Conservation (phyloP, 768 basidiomycete genomes). For the Lactarius vividus region DNA sequence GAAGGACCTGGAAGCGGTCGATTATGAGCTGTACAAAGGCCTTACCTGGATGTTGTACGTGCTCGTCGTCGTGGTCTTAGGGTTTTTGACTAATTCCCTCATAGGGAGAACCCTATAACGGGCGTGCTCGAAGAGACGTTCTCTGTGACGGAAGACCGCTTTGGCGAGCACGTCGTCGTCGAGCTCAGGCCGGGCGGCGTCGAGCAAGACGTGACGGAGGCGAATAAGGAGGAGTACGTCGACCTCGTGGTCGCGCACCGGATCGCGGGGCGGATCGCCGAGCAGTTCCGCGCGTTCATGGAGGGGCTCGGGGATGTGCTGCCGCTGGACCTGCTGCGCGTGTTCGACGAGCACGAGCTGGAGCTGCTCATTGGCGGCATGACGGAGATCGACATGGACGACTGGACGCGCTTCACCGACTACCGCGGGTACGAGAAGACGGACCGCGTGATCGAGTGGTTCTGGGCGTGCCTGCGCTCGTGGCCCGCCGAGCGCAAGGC, state of each 20-base stretch:
- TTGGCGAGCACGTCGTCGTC: constrained; percentile 66
- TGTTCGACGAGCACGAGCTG: constrained; percentile 89
- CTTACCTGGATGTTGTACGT: constrained; percentile 74
- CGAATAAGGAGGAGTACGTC: constrained; percentile 78
- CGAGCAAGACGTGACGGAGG: constrained; percentile 61
- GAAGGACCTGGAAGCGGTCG: constrained; percentile 66
- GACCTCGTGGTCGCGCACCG: constrained; percentile 78
- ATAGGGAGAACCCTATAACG: constrained; percentile 73
- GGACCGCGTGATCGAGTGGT: constrained; percentile 91
- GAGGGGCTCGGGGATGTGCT: constrained; percentile 82
- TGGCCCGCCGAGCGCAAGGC: constrained; percentile 92
- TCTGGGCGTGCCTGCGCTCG: constrained; percentile 88
- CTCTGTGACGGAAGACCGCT: constrained; percentile 67
- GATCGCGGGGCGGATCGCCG: constrained; percentile 75
- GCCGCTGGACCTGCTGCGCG: constrained; percentile 77
- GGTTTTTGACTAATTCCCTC: constrained; percentile 12
- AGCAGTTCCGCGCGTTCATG: constrained; percentile 85
- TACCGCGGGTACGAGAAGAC: constrained; percentile 86
- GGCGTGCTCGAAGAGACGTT: constrained; percentile 74
- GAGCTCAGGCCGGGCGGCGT: constrained; percentile 65
- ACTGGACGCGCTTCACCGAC: constrained; percentile 93
- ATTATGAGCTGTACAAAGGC: constrained; percentile 66
- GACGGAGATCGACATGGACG: constrained; percentile 56
- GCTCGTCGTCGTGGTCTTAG: not conserved
- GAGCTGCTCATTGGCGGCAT: constrained; percentile 91